A percentile compares a stretch with the other conserved stretches of the same genome.
phyloP scores from a whole-genome alignment of 2,329 filamentous ascomycete genomes.

The Fusarium xyrophilum region DNA sequence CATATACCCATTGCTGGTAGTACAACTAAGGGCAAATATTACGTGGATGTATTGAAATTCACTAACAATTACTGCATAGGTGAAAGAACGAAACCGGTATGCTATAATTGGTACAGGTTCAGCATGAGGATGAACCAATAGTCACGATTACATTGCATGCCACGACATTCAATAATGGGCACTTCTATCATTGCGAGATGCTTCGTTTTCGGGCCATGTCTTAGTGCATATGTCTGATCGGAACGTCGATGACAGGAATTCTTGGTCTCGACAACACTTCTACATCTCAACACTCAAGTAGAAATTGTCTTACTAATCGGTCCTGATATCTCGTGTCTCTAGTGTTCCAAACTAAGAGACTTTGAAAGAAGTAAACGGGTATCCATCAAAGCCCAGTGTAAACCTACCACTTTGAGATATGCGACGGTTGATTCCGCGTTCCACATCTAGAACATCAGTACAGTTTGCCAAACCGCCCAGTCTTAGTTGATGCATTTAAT shows the following conservation, averaged over 20 bases:
- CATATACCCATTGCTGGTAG: not conserved
- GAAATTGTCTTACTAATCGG: not conserved
- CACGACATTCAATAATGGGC: not conserved
- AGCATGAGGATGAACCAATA: not conserved
- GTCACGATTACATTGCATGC: not conserved
- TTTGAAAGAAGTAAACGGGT: fast-evolving
- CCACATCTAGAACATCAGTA: not conserved
- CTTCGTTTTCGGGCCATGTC: too few relatives aligned
- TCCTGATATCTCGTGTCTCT: not conserved
- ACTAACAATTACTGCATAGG: not conserved
- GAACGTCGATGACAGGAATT: not conserved
- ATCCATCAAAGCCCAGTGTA: not conserved
- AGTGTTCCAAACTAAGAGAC: fast-evolving
- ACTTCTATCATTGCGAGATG: fast-evolving
- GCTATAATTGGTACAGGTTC: not conserved
- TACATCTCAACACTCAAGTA: not conserved
- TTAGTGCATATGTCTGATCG: not conserved
- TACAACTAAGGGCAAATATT: not conserved
- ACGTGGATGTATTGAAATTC: not conserved
- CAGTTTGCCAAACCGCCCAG: fast-evolving
- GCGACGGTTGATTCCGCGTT: not conserved
- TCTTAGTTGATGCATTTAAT: not conserved
- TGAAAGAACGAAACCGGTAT: not conserved
- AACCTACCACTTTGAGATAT: not conserved
- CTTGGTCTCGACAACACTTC: not conserved